Evolutionary conservation across 768 basidiomycete species (phyloP).

Genomic region (Daedaleopsis nitida): DNA sequence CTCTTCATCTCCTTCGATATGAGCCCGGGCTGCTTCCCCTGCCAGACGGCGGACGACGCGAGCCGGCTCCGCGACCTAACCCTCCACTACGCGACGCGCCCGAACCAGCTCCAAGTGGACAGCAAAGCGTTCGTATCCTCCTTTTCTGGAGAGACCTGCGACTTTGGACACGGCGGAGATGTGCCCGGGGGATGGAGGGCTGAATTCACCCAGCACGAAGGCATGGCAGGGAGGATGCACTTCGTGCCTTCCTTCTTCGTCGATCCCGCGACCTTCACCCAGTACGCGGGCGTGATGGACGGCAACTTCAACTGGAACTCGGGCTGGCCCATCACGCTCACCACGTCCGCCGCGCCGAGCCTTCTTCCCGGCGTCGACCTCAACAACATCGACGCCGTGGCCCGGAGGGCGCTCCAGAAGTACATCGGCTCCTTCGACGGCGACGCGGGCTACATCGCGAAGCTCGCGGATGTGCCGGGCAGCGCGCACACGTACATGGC

Average conservation of each 20-base stretch:
- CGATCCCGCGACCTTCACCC: slow-evolving; percentile 47
- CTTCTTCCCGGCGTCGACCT: slow-evolving; percentile 35
- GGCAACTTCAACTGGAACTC: slow-evolving; percentile 65
- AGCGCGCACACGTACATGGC: slow-evolving; percentile 32
- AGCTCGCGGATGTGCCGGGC: slow-evolving; percentile 26
- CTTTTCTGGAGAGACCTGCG: slow-evolving; percentile 65
- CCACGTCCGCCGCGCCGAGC: slow-evolving; percentile 39
- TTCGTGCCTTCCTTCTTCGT: slow-evolving; percentile 69
- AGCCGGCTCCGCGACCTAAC: slow-evolving; percentile 47
- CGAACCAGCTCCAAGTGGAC: slow-evolving; percentile 56
- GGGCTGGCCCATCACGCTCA: slow-evolving; percentile 50
- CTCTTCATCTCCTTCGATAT: slow-evolving; percentile 81
- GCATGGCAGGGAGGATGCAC: slow-evolving; percentile 39
- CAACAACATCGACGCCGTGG: slow-evolving; percentile 13
- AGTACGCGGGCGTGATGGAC: slow-evolving; percentile 48
- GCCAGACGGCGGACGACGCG: slow-evolving; percentile 43
- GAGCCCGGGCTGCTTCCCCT: slow-evolving; percentile 44
- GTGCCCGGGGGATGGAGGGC: slow-evolving; percentile 50
- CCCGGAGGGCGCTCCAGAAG: slow-evolving; percentile 20
- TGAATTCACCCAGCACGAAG: slow-evolving; percentile 35
- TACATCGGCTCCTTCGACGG: slow-evolving; percentile 31
- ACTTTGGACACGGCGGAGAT: slow-evolving; percentile 48
- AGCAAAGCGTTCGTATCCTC: slow-evolving; percentile 61
- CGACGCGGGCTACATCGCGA: slow-evolving; percentile 40
- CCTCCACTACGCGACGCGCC: slow-evolving; percentile 48